Percentiles rank a stretch among this genome's conserved stretches.
These are phyloP conservation scores for Catenaria anguillulae DNA, from an alignment of 371 early-diverging fungal genomes.

Conservation along the genomic window DNA sequence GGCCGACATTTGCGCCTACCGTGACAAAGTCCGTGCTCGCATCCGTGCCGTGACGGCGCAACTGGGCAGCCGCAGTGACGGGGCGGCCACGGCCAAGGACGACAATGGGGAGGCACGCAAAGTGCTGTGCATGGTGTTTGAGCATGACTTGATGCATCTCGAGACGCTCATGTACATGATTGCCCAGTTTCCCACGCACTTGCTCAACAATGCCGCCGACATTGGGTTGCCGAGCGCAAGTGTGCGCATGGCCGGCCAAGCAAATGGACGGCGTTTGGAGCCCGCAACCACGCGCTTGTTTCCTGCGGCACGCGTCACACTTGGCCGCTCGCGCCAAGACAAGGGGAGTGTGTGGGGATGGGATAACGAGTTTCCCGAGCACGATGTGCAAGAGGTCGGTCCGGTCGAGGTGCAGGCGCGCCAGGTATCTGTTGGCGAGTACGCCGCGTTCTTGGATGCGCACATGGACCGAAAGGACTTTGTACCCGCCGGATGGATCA, in stretches of 20 bases:
- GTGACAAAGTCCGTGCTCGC: slow-evolving; percentile 42
- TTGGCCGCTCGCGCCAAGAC: slow-evolving; percentile 50
- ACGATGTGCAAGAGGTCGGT: slow-evolving; percentile 11
- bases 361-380: slow-evolving; percentile 69
- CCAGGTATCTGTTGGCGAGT: slow-evolving; percentile 70
- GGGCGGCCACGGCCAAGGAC: no score
- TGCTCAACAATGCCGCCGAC: neutral
- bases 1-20: slow-evolving; percentile 45
- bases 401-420: slow-evolving; percentile 47
- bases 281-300: neutral
- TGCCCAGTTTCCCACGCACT: slow-evolving; percentile 37
- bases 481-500: slow-evolving; percentile 9
- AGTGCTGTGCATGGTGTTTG: no score
- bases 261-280: neutral
- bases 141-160: slow-evolving; percentile 83
- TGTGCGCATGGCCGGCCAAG: no score
- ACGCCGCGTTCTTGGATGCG: slow-evolving; percentile 30
- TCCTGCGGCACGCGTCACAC: slow-evolving; percentile 15
- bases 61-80: no score
- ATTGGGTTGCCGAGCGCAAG: no score
- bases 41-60: slow-evolving; percentile 13
- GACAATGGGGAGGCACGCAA: no score
- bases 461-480: neutral
- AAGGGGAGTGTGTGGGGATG: slow-evolving; percentile 58
- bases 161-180: slow-evolving; percentile 81